Evolutionary conservation across 176 grass and related monocot genomes (phyloP), one percentile per base, ranked within the genome.

Genomic region (Zea mays): DNA sequence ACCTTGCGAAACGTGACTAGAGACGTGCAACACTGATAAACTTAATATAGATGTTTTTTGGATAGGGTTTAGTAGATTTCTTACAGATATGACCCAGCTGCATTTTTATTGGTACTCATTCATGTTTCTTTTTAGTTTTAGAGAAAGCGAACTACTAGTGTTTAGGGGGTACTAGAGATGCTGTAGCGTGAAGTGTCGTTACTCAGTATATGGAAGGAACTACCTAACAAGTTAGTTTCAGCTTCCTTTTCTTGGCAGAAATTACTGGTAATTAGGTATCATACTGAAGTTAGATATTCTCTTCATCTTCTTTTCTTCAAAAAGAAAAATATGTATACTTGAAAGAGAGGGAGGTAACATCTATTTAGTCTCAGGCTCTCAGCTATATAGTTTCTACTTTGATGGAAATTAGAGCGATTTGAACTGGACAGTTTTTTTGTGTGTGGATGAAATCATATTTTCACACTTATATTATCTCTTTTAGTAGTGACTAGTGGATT

Each of bases 111-210:
- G 4, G 1, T 39, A 16, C 45, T 49, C 46, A 27, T 48, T 20
- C 68, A 57, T 69, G 39, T 80, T 83, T 9, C 27, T 56, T 67
- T 9, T 14, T 21, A 37, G n/a, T n/a, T n/a, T n/a, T n/a, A n/a
- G n/a, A 19, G 17, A 63, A 36, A 49, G 33, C 48, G 10, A 21
- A 15, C 73, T 45, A 17, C 14, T 4, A 46, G 43, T 36, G 19
- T 43, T 34, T 27, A 16, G 13, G 45, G 17, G 20, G 37, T 61
- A 38, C 54, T 15, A 34, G n/a, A 48, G 54, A 4, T 21, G 5
- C 8, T 44, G n/a, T 21, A 11, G 16, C 20, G 48, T 44, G 17
- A 72, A 54, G 43, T 21, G 43, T 2, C 1, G 4, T 37, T 10
- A 37, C 33, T 79, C 8, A 35, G 49, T 69, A 52, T 11, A 35